Percentiles rank a stretch among this genome's conserved stretches.
phyloP scores from a whole-genome alignment of 1,139 yeast genomes.

The Yamadazyma trypodendri region DNA sequence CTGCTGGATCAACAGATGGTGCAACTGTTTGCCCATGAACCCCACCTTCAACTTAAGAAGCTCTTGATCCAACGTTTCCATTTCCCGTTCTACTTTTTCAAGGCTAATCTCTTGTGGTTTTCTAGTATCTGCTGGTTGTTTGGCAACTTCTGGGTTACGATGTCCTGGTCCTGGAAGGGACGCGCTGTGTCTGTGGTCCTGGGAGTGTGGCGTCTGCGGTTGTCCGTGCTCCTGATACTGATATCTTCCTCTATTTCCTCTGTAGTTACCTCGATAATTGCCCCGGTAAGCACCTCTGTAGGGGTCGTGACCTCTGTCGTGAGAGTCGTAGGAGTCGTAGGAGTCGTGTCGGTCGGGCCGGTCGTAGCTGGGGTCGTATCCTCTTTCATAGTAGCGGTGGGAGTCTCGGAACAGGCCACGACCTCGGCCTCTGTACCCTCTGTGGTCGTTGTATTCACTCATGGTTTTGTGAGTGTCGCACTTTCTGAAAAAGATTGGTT shows the following conservation, averaged over 20 bases:
- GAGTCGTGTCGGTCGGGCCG: not conserved
- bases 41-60: slow-evolving; percentile 27
- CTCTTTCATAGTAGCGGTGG: slow-evolving; percentile 2
- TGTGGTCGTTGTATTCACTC: slow-evolving; percentile 6
- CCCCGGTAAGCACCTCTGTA: slow-evolving; percentile 5
- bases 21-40: slow-evolving; percentile 23
- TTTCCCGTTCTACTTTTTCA: slow-evolving; percentile 2
- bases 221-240: not conserved
- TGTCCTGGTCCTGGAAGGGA: not conserved
- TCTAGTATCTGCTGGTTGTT: not conserved
- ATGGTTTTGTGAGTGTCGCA: not conserved
- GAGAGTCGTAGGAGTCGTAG: slow-evolving; percentile 1
- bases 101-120: slow-evolving; percentile 1
- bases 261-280: slow-evolving; percentile 8
- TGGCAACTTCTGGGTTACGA: not conserved
- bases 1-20: slow-evolving; percentile 25
- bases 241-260: not conserved
- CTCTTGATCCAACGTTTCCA: slow-evolving; percentile 15
- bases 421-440: slow-evolving; percentile 7
- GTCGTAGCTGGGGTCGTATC: slow-evolving; percentile 1
- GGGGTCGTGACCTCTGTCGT: slow-evolving; percentile 7
- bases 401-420: slow-evolving; percentile 8
- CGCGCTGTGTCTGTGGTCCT: slow-evolving; percentile 1
- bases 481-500: no score
- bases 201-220: not conserved